Evolutionary conservation across 371 early-diverging fungal species (phyloP), one percentile per base, ranked within the genome.

Genomic region (Dinochytrium kinnereticum): DNA sequence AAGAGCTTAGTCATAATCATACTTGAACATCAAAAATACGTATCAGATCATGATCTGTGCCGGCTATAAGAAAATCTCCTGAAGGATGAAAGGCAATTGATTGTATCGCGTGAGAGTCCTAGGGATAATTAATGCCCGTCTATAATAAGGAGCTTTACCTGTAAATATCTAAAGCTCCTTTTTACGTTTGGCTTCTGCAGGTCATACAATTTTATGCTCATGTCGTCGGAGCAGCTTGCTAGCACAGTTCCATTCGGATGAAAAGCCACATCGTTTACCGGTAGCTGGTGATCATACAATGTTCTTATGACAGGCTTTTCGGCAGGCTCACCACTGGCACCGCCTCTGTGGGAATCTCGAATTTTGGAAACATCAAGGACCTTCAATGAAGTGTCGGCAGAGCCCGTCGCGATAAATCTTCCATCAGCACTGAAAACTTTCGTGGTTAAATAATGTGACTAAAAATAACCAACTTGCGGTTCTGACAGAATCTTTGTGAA

Each of bases 191-290:
- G 85, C 72, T 90, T 92, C 31, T 91, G 89, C 59, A 98, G 79
- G 81, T 96, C 97, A 78, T 92, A 98, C 55, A 98, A 77, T 81
- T 95, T 95, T 72, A 96, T 91, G 51, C 86, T 86, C 73, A 84
- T 87, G 73, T 97, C 97, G 33, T 94, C 94, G 0, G 95, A 90
- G 74, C 94, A 91, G 53, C 92, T 91, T 0, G 96, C 98, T 36
- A 97, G 85, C 1, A 95, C 93, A 10, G 91, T 81, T 21, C 95
- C 94, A 72, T 96, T 95, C 5, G 98, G 98, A 75, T 98, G 97
- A 78, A 96, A 97, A 38, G 90, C 88, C 13, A 95, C 80, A 68
- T 95, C 96, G 38, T 93, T 95, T 30, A 97, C 91, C 36, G 90
- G 88, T 65, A 84, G 90, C 1, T 81, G 79, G 78, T 96, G 97